These are phyloP conservation scores for Xylaria sp. DNA, from an alignment of 2,329 filamentous ascomycete species.

Conservation along the genomic window DNA sequence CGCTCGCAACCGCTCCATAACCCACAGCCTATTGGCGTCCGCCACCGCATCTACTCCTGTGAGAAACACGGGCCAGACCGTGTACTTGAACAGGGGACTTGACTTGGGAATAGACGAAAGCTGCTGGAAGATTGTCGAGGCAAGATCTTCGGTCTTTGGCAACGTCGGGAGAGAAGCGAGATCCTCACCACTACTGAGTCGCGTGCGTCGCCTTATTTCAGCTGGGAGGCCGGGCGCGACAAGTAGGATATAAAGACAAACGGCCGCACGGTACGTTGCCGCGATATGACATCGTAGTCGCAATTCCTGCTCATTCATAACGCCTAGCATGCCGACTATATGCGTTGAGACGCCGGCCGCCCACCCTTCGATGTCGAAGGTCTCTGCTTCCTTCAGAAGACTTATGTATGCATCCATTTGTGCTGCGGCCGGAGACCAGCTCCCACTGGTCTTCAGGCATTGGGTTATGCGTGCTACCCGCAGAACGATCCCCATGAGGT, in stretches of 20 bases:
- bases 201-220: slow-evolving; percentile 32
- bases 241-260: slow-evolving; percentile 60
- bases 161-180: slow-evolving; percentile 46
- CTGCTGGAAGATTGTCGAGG: slow-evolving; percentile 61
- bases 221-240: slow-evolving; percentile 42
- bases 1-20: slow-evolving; percentile 58
- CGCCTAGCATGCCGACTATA: slow-evolving; percentile 41
- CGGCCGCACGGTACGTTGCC: slow-evolving; percentile 58
- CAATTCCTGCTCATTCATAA: slow-evolving; percentile 54
- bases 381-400: slow-evolving; percentile 55
- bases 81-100: slow-evolving; percentile 67
- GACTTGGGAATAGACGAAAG: slow-evolving; percentile 59
- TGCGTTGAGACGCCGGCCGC: slow-evolving; percentile 53
- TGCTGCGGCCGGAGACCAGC: slow-evolving; percentile 46
- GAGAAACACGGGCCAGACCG: slow-evolving; percentile 69
- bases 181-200: background rate
- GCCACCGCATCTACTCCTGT: slow-evolving; percentile 65
- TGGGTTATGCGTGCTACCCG: slow-evolving; percentile 57
- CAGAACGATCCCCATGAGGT: slow-evolving; percentile 58
- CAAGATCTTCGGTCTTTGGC: slow-evolving; percentile 57
- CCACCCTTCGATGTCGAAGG: slow-evolving; percentile 57
- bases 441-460: slow-evolving; percentile 45
- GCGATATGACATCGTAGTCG: slow-evolving; percentile 55
- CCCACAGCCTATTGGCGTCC: slow-evolving; percentile 59
- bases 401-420: slow-evolving; percentile 52